Percentiles rank a stretch among this genome's conserved stretches.
Evolutionary conservation across 2,329 filamentous ascomycete species (phyloP).

Genomic region (Colletotrichum shisoi): DNA sequence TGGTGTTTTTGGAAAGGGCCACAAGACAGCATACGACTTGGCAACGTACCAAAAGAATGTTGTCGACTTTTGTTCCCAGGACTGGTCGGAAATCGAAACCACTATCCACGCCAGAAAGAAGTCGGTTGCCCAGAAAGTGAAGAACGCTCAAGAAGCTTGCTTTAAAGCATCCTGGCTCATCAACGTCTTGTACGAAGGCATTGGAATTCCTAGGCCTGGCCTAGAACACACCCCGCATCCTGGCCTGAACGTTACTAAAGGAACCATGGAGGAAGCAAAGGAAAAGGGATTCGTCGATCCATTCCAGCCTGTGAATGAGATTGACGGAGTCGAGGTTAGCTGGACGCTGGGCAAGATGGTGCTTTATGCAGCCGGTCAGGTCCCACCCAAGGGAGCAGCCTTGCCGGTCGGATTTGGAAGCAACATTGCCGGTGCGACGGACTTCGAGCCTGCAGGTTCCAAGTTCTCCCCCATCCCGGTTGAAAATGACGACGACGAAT

Average conservation of each 20-base stretch:
- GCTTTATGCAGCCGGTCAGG: conserved; percentile 88
- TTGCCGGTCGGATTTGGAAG: conserved; percentile 92
- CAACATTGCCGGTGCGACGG: conserved; percentile 72
- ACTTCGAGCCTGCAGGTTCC: conserved; percentile 85
- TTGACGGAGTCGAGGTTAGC: conserved; percentile 89
- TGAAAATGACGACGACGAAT: conserved; percentile 57
- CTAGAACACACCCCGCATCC: conserved; percentile 68
- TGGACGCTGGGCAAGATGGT: conserved; percentile 98
- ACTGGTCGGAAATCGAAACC: conserved; percentile 79
- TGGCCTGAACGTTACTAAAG: conserved; percentile 75
- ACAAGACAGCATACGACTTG: conserved; percentile 82
- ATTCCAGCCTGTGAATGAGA: conserved; percentile 92
- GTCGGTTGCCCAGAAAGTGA: conserved; percentile 77
- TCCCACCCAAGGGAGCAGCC: conserved; percentile 67
- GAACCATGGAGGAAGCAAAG: conserved; percentile 71
- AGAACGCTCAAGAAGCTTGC: conserved; percentile 84
- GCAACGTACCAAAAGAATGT: conserved; percentile 87
- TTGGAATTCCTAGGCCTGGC: conserved; percentile 86
- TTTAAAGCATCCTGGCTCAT: conserved; percentile 99
- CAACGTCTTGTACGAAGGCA: conserved; percentile 93
- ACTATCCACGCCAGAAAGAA: conserved; percentile 73
- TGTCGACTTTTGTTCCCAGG: conserved; percentile 80
- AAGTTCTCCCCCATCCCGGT: conserved; percentile 49
- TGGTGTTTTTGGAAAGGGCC: conserved; percentile 82
- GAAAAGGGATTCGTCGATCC: conserved; percentile 80